These are phyloP conservation scores for Tulasnella sp. DNA, from an alignment of 768 basidiomycete genomes.

Conservation along the genomic window DNA sequence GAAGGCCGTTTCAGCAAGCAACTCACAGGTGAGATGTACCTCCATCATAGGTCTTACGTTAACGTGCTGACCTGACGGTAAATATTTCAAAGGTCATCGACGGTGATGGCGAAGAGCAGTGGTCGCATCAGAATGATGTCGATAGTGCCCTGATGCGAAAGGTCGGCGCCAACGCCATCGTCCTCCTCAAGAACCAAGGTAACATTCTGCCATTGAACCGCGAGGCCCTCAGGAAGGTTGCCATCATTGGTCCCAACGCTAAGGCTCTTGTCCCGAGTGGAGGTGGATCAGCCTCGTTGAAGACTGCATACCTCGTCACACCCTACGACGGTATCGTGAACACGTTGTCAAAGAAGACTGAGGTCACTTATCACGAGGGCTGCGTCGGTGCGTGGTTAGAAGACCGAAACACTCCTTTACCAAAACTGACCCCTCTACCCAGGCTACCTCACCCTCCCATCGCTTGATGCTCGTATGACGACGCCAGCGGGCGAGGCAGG, in stretches of 20 bases:
- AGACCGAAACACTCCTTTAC: constrained; percentile 12
- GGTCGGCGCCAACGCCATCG: constrained; percentile 50
- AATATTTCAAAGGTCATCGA: constrained; percentile 28
- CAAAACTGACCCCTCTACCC: constrained; percentile 21
- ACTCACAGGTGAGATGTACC: constrained; percentile 40
- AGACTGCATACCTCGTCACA: constrained; percentile 43
- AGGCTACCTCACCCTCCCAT: constrained; percentile 61
- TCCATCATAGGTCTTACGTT: too few species aligned
- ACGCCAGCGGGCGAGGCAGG: constrained; percentile 44
- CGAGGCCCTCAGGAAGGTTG: constrained; percentile 35
- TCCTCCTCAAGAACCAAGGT: constrained; percentile 52
- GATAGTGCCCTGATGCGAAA: constrained; percentile 47
- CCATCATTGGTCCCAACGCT: constrained; percentile 59
- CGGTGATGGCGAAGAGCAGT: constrained; percentile 53
- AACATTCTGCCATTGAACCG: constrained; percentile 43
- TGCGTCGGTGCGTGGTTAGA: constrained; percentile 42
- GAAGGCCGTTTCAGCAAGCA: constrained; percentile 33
- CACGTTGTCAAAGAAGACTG: constrained; percentile 39
- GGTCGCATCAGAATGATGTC: constrained; percentile 30
- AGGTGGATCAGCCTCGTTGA: constrained; percentile 60
- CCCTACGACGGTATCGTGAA: constrained; percentile 49
- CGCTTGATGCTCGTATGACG: constrained; percentile 47
- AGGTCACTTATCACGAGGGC: constrained; percentile 48
- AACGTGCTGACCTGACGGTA: too few species aligned
- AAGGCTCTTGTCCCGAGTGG: constrained; percentile 56